Conservation (phyloP, 768 basidiomycete species). For the Sutorius australiensis region DNA sequence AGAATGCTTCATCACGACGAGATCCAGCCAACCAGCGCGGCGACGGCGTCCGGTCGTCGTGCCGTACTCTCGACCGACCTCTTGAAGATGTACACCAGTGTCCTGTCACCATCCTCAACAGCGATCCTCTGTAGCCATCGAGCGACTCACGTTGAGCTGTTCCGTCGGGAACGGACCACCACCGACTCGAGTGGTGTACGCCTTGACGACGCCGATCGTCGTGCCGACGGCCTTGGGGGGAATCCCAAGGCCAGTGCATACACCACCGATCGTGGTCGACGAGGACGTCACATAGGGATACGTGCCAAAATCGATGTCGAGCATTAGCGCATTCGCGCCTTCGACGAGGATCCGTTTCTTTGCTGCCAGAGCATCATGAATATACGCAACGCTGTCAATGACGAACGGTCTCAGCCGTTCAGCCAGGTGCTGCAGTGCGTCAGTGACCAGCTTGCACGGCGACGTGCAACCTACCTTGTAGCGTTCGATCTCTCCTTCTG, state of each 20-base stretch:
- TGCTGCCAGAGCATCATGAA: constrained; percentile 73
- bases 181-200: constrained; percentile 98
- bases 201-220: constrained; percentile 91
- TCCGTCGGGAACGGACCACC: constrained; percentile 98
- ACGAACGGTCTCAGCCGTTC: constrained; percentile 84
- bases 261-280: constrained; percentile 89
- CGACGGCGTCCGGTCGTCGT: constrained; percentile 89
- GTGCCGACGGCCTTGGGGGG: constrained; percentile 87
- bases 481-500: constrained; percentile 89
- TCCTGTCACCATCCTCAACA: constrained; percentile 43
- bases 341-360: constrained; percentile 88
- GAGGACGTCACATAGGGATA: constrained; percentile 98
- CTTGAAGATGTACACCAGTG: constrained; percentile 83
- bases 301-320: constrained; percentile 96
- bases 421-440: constrained; percentile 60
- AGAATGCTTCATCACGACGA: constrained; percentile 92
- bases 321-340: constrained; percentile 98
- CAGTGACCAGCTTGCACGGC: neutral
- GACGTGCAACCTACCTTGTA: constrained; percentile 65
- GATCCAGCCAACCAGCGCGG: constrained; percentile 96
- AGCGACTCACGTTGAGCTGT: constrained; percentile 70
- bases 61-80: constrained; percentile 90
- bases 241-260: constrained; percentile 96
- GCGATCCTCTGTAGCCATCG: neutral
- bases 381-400: constrained; percentile 79